Base-by-base conservation (phyloP, 2,329 filamentous ascomycete genomes). In the Colletotrichum higginsianum region DNA sequence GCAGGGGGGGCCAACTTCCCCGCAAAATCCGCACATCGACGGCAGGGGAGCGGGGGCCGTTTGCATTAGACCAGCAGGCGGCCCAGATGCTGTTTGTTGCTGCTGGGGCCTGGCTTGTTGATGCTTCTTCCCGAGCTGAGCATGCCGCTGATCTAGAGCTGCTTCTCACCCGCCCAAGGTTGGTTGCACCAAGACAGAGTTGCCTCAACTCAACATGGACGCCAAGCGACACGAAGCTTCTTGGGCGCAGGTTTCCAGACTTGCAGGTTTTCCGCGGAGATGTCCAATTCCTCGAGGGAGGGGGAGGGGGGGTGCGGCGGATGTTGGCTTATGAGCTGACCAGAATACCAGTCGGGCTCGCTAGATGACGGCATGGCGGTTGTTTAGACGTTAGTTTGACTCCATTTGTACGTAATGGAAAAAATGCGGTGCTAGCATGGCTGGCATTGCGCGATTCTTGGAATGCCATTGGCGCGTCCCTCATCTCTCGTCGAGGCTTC, bases 341-440 rank as follows among this genome's bases (percentile, higher is more conserved):
- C 16, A 60, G 16, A 52, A 68, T 40, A 47, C 60, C 58, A 69
- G 61, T 53, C 42, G 40, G 30, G 55, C 44, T 53, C 50, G 70
- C 42, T 72, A 42, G 60, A 61, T 67, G 68, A 69, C 72, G 72
- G 64, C 68, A 73, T 73, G 55, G 50, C 40, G 61, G 44, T 55
- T 16, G 46, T 61, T 44, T 64, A n/a, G 60, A 66, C 46, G 53
- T 47, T 53, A 38, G 23, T 26, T 53, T 60, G 62, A 63, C 55
- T 72, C 62, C 55, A 56, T 72, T 73, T 73, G 72, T 73, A 73
- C 72, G 72, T 73, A 73, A 73, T 73, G 55, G 46, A 49, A 72
- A 72, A 65, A 71, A 71, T 71, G 66, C 66, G 61, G 50, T 66
- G 61, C 70, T 71, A 60, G 57, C 49, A 26, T 66, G 61, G 61